These are phyloP conservation scores for Colletotrichum gigasporum DNA, from an alignment of 2,329 filamentous ascomycete genomes.

Conservation along the genomic window DNA sequence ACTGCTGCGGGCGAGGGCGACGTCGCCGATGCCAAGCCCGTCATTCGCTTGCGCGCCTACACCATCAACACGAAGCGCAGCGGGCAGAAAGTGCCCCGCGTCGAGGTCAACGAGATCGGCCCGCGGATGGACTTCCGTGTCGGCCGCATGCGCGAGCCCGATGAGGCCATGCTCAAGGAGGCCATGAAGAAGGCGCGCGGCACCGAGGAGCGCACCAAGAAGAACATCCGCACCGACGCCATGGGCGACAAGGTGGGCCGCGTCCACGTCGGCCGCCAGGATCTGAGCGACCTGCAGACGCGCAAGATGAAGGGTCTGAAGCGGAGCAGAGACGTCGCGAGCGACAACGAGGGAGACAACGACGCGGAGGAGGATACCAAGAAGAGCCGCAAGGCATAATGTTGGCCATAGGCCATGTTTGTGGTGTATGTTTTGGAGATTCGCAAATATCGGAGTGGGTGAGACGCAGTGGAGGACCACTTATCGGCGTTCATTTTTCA, in stretches of 20 bases:
- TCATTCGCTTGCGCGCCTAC: slow-evolving; percentile 80
- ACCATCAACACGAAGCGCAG: slow-evolving; percentile 86
- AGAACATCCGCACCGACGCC: slow-evolving; percentile 91
- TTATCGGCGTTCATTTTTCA: slow-evolving; percentile 28
- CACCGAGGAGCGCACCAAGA: slow-evolving; percentile 83
- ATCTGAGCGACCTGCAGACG: slow-evolving; percentile 87
- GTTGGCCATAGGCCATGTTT: not conserved
- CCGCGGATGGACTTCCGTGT: slow-evolving; percentile 92
- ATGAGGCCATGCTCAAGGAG: slow-evolving; percentile 84
- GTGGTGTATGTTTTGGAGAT: not conserved
- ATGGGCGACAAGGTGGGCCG: slow-evolving; percentile 97
- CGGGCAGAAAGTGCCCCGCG: slow-evolving; percentile 85
- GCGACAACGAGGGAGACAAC: slow-evolving; percentile 59
- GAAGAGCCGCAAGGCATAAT: slow-evolving; percentile 31
- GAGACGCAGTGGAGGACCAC: slow-evolving; percentile 22
- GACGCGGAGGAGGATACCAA: slow-evolving; percentile 47
- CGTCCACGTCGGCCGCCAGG: slow-evolving; percentile 90
- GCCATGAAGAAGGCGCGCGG: slow-evolving; percentile 87
- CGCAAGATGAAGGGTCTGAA: slow-evolving; percentile 99
- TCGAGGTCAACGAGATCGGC: slow-evolving; percentile 95
- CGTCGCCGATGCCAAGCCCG: slow-evolving; percentile 60
- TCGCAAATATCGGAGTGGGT: slow-evolving; percentile 11
- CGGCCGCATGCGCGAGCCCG: slow-evolving; percentile 81
- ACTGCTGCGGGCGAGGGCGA: slow-evolving; percentile 45
- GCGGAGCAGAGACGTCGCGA: slow-evolving; percentile 73